Conservation (phyloP, 139 green algal species). For the Micractinium conductrix region DNA sequence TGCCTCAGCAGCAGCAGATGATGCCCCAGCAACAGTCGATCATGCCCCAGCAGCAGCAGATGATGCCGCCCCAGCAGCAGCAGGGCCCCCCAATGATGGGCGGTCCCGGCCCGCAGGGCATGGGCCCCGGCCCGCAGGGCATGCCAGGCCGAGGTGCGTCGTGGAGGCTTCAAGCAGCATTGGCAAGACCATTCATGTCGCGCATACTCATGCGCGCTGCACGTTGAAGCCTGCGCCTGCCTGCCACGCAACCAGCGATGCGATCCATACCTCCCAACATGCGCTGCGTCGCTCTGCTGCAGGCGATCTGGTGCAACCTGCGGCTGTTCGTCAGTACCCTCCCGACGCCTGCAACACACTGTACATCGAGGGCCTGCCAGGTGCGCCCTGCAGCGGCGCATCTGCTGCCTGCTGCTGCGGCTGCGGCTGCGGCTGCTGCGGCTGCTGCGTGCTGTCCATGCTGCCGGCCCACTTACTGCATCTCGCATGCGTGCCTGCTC, state of each 20-base stretch:
- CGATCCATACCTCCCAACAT: neutral
- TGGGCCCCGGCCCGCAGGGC: neutral
- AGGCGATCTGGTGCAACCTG: slow-evolving; percentile 1
- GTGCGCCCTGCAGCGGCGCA: neutral
- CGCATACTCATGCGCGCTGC: too few relatives aligned
- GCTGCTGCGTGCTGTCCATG: too few relatives aligned
- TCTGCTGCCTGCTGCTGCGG: too few relatives aligned
- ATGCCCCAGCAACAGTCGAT: neutral
- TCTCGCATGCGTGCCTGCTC: too few relatives aligned
- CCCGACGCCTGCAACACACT: slow-evolving; percentile 61
- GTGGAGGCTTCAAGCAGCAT: neutral
- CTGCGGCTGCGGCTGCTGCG: neutral
- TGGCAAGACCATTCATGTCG: too few relatives aligned
- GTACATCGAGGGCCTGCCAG: slow-evolving; percentile 63
- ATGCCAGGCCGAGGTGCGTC: neutral
- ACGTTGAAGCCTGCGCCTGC: too few relatives aligned
- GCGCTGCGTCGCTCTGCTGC: neutral
- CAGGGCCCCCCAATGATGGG: slow-evolving; percentile 2
- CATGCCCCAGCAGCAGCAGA: neutral
- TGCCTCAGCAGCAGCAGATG: slow-evolving; percentile 10
- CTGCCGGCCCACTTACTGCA: neutral
- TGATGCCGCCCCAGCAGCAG: neutral
- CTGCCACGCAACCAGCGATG: neutral
- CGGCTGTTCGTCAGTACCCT: slow-evolving; percentile 28
- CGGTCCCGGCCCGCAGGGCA: neutral